Evolutionary conservation across 2,329 filamentous ascomycete genomes (phyloP), one percentile per base, ranked within the genome.

Genomic region (Curvularia sp.): DNA sequence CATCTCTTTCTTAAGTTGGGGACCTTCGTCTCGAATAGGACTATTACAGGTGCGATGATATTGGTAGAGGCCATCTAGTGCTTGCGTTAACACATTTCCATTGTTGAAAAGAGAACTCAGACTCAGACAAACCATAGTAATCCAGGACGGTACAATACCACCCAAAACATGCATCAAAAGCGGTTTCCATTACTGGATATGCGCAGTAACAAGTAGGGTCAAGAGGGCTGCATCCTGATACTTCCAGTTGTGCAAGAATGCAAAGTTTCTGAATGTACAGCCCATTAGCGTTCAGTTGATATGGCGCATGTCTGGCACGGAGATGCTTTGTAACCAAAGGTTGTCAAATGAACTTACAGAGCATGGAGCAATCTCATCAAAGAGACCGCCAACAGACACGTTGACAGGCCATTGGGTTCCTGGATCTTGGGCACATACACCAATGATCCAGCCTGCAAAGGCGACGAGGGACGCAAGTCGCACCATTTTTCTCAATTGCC

Each of bases 81-180:
- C 44, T 20, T 33, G 12, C 5, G 28, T 48, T 15, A 48, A 13
- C n/a, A 48, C 13, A 8, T 12, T 8, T 24, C 4, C 4, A 12
- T 42, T 4, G 5, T 20, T 6, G 8, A 10, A 42, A 24, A 20
- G 10, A 13, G 30, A 8, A 1, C 28, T 49, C 9, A 12, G 20
- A 24, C 35, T 9, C 10, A 22, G 13, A 49, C 46, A 8, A 35
- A 49, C 46, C 46, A 15, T 49, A 49, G n/a, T 49, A 49, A 13
- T 18, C 46, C 35, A 49, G 46, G n/a, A 49, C 46, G 9, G 46
- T 30, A 13, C 46, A 49, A 22, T 35, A 49, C 18, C 9, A 49
- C 10, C 15, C 28, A 8, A 49, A 30, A 18, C 46, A 49, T 3
- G 18, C 7, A 20, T 49, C 46, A 33, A 49, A 9, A 8, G 30